phyloP scores from a whole-genome alignment of 2,329 filamentous ascomycete species.

The Neurospora sp. region DNA sequence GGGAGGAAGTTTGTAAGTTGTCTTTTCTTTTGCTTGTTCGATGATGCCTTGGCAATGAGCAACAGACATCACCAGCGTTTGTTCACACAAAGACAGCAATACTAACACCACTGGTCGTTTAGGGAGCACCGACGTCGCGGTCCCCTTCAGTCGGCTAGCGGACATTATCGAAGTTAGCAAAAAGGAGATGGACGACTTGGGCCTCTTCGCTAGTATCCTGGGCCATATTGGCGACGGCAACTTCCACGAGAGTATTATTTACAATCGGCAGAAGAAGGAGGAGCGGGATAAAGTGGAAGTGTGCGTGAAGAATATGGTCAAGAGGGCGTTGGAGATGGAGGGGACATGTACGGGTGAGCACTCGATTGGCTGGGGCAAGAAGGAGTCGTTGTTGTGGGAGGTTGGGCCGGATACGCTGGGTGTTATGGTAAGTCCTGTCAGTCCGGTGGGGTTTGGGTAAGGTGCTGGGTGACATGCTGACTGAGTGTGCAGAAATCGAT shows the following conservation, averaged over 20 bases:
- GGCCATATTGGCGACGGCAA: slow-evolving; percentile 92
- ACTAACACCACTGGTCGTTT: slow-evolving; percentile 8
- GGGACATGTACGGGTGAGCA: slow-evolving; percentile 88
- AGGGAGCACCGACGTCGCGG: slow-evolving; percentile 77
- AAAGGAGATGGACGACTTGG: slow-evolving; percentile 77
- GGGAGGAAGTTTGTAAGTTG: slow-evolving; percentile 60
- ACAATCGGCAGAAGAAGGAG: slow-evolving; percentile 57
- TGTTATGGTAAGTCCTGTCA: slow-evolving; percentile 50
- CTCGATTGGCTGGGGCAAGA: slow-evolving; percentile 78
- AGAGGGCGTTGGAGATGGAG: slow-evolving; percentile 86
- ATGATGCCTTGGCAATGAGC: neutral
- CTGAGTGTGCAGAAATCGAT: slow-evolving; percentile 43
- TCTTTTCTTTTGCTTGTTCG: neutral
- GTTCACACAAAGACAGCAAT: neutral
- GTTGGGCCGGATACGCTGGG: slow-evolving; percentile 70
- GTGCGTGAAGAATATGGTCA: slow-evolving; percentile 83
- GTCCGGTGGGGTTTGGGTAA: neutral
- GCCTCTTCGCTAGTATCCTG: slow-evolving; percentile 76
- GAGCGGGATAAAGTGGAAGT: slow-evolving; percentile 68
- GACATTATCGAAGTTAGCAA: slow-evolving; percentile 77
- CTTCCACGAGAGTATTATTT: slow-evolving; percentile 90
- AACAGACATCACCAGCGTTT: neutral
- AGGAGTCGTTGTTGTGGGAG: slow-evolving; percentile 67
- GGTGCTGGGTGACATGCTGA: neutral
- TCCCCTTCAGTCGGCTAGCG: slow-evolving; percentile 64